Evolutionary conservation across 305 asterid genomes (phyloP), one percentile per base, ranked within the genome.

Genomic region (Fraxinus dipetala): DNA sequence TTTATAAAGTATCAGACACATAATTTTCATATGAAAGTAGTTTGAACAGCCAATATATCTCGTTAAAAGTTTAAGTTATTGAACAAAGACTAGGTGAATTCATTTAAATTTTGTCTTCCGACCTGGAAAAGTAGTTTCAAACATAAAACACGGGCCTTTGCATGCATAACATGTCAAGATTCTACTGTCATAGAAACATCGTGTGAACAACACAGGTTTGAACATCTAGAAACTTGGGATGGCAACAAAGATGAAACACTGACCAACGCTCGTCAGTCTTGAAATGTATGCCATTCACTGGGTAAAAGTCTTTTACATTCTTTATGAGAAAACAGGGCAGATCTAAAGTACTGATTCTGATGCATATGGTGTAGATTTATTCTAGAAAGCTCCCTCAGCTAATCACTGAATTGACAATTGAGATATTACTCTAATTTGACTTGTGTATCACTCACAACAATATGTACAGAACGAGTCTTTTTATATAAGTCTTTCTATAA

Each of bases 241-340:
- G 70, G 30, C 63, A 2, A 74, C 34, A 14, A 81, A 70, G 22
- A 11, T 11, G 31, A 56, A 20, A 74, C 30, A 0, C 14, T 70
- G 80, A 72, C 74, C 78, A 80, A 82, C 81, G 80, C 54, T 85
- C 84, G 72, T 78, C 78, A 59, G 72, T 78, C 61, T 31, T 79
- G 86, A 82, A 82, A 36, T 72, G 69, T 69, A 70, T 80, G 81
- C 34, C 83, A 81, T 67, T 65, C 69, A 16, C 48, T 22, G 79
- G 84, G 73, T 48, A 48, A 54, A 51, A 38, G 82, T 56, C 81
- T 30, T 63, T 73, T 74, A 84, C 80, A 83, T 80, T 79, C 65
- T 56, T 56, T 56, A 56, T n/a, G 65, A 56, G 65, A 56, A 56
- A 56, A 56, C 11, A n/a, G 65, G 32, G 32, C 16, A 61, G 31